These are phyloP conservation scores for Phaffomyces thermotolerans DNA, from an alignment of 805 yeast genomes.

Conservation along the genomic window DNA sequence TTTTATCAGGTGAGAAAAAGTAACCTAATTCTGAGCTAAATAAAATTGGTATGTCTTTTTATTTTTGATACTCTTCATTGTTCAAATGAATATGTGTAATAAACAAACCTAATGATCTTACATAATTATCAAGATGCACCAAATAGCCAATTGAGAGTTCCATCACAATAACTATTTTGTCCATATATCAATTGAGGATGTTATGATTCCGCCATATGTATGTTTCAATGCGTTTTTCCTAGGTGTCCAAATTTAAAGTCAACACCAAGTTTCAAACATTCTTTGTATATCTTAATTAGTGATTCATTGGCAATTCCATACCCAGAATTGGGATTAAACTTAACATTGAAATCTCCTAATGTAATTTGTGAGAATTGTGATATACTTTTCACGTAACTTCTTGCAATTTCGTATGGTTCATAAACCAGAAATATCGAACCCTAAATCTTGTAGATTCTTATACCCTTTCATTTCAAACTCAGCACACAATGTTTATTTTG, in stretches of 20 bases:
- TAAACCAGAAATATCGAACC: conserved; percentile 21
- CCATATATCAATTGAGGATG: conserved; percentile 23
- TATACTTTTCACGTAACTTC: conserved; percentile 23
- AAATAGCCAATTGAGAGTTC: conserved; percentile 34
- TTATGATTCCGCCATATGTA: conserved; percentile 14
- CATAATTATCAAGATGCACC: conserved; percentile 26
- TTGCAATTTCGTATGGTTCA: conserved; percentile 26
- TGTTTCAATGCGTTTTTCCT: conserved; percentile 22
- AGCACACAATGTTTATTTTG: conserved; percentile 27
- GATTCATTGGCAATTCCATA: conserved; percentile 36
- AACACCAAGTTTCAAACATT: conserved; percentile 27
- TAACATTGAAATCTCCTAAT: conserved; percentile 22
- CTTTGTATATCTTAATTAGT: conserved; percentile 25
- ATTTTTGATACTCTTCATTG: conserved; percentile 28
- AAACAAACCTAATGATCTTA: conserved; percentile 31
- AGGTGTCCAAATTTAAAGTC: conserved; percentile 27
- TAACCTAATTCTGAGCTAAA: conserved; percentile 38
- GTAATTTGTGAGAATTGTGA: conserved; percentile 23
- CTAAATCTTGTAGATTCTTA: conserved; percentile 25
- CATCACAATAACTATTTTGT: conserved; percentile 26
- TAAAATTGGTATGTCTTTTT: conserved; percentile 34
- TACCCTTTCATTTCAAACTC: conserved; percentile 32
- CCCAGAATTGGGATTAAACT: conserved; percentile 36
- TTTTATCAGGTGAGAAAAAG: conserved; percentile 40
- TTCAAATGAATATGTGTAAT: conserved; percentile 32